Base-by-base conservation (phyloP, 345 rosid genomes). In the Dipteronia dyeriana region DNA sequence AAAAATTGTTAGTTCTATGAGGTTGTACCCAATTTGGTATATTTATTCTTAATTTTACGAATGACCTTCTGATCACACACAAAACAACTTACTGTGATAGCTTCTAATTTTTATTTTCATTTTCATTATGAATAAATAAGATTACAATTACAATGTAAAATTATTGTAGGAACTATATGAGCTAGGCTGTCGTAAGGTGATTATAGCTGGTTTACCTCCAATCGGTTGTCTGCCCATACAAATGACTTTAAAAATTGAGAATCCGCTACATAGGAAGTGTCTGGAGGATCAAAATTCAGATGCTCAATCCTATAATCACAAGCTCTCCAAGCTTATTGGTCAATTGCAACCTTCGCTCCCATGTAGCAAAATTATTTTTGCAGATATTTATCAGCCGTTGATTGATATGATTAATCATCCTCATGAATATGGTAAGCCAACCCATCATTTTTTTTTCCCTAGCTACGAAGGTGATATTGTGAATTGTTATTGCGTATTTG, bases 191-290 rank as follows among this genome's bases (percentile, higher is more conserved):
- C 88, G 91, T 12, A 80, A 13, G 53, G 86, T 92, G 47, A 79
- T 74, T 14, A 76, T 92, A 17, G 61, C 82, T 8, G 96, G 98
- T 23, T 75, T 91, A 19, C 91, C 93, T 12, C 96, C 96, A 3
- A 74, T 88, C 0, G 94, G 98, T 2, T 92, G 97, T 71, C 62
- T 94, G 23, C 96, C 98, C 0, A 11, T 89, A 22, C 94, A 91
- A 60, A 84, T 84, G 81, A 85, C 90, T 1, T 9, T 76, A 56
- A 78, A 38, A 56, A 25, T 76, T n/a, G 45, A 79, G 78, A 9
- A 64, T 53, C 78, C 29, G 17, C 3, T 20, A 0, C 43, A 79
- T 60, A 77, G 78, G 25, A 43, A 17, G n/a, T 91, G 98, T 49
- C 20, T 88, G 61, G 85, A 85, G 54, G 82, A 88, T 41, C 79